Base-by-base conservation (phyloP, 768 basidiomycete species). In the Lentinula aciculospora region DNA sequence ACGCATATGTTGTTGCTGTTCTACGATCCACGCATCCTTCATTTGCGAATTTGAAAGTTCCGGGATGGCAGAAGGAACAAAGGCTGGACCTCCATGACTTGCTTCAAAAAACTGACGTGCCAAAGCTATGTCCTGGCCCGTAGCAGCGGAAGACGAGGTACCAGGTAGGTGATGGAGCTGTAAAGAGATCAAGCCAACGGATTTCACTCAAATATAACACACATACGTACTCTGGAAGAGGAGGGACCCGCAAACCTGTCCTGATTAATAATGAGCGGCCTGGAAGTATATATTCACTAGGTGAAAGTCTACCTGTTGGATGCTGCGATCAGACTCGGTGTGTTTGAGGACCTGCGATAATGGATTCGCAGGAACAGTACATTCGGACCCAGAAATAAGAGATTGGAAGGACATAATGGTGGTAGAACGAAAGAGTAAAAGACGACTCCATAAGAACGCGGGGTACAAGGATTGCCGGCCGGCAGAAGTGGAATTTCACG, bases 301-400 rank as follows among this genome's bases (percentile, higher is more conserved):
- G 15, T 25, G 39, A 4, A 39, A 36, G 71, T 80, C 58, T 63
- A 91, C 93, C 75, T 91, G 86, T 66, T 95, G 93, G 28, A 96
- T 69, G 69, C 91, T 94, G 56, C 88, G 84, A 72, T 97, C 94
- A 1, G 84, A 85, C 58, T 94, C 92, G 8, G 92, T 84, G 66
- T 96, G 89, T 69, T 97, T 96, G 53, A 94, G 78, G 25, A 98
- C 87, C 64, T 92, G 88, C 2, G 90, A 84, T 25, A 98, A 76
- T 2, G 95, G 94, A 68, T 97, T 98, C 49, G 87, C 78, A 1
- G 86, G 76, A 19, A 85, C 81, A 12, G 88, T 89, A 71, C 94
- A 97, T 73, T 98, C 96, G 44, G 93, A 81, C 58, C 93, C 94
- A 58, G 92, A 93, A 60, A 94, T 82, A 39, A 94, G 76, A 57